Evolutionary conservation across 1,284 basidiomycete species (phyloP).

Genomic region (Puccinia hordei): DNA sequence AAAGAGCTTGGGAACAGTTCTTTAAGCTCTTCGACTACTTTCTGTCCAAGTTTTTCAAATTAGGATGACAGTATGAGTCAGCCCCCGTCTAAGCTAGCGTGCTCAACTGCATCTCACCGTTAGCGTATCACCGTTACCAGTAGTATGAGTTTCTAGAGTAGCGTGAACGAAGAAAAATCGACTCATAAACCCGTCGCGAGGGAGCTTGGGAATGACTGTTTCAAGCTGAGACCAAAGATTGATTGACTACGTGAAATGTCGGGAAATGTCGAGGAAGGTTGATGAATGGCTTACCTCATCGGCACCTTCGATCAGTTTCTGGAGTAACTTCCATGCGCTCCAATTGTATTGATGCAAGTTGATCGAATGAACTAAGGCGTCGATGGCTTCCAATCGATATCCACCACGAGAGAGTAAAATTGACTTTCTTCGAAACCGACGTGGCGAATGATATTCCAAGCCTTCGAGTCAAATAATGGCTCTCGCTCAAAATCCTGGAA

Average conservation of each 20-base stretch:
- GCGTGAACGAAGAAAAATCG: constrained; percentile 87
- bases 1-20: constrained; percentile 79
- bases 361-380: constrained; percentile 76
- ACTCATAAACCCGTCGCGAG: constrained; percentile 70
- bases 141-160: constrained; percentile 83
- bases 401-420: constrained; percentile 76
- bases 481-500: not conserved
- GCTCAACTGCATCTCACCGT: constrained; percentile 51
- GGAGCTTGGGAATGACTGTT: constrained; percentile 65
- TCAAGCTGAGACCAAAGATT: constrained; percentile 3
- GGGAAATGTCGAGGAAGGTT: not conserved
- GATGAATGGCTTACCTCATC: constrained; percentile 70
- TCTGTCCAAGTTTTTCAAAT: constrained; percentile 53
- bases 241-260: constrained; percentile 8
- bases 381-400: constrained; percentile 80
- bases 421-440: constrained; percentile 66
- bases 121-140: constrained; percentile 66
- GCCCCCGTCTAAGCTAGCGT: constrained; percentile 29
- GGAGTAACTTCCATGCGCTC: constrained; percentile 84
- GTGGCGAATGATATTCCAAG: not conserved
- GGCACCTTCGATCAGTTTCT: constrained; percentile 78
- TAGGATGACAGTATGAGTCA: constrained; percentile 1
- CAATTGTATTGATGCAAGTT: constrained; percentile 89
- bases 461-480: not conserved
- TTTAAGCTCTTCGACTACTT: constrained; percentile 75